Percentiles rank a stretch among this genome's conserved stretches.
Conservation (phyloP, 495 filamentous ascomycete species). For the Annulohypoxylon bovei region DNA sequence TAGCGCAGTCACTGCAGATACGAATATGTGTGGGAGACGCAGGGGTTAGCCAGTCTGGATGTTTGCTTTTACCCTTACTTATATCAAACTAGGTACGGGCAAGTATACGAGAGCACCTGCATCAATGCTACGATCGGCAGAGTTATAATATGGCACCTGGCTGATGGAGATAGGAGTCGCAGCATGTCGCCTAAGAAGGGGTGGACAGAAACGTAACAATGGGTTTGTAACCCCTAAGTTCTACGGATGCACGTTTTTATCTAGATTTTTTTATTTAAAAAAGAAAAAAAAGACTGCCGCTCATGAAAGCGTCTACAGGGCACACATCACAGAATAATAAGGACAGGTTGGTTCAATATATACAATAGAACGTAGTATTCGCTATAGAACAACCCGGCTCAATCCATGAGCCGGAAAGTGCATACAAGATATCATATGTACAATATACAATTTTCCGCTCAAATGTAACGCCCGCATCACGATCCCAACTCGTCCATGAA, state of each 20-base stretch:
- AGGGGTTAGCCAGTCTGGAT: background rate
- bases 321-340: background rate
- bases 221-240: background rate
- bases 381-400: background rate
- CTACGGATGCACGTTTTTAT: background rate
- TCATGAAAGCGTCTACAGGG: too few species aligned
- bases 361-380: conserved; percentile 17
- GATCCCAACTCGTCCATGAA: background rate
- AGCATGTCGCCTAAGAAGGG: background rate
- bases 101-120: background rate
- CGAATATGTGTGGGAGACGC: background rate
- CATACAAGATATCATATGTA: background rate
- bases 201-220: background rate
- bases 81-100: background rate
- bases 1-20: background rate
- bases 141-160: background rate
- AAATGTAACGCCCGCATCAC: conserved; percentile 11
- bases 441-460: background rate
- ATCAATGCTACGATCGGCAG: background rate
- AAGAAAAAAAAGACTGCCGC: too few species aligned
- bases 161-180: background rate
- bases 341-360: background rate
- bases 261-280: too few species aligned
- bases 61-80: background rate
- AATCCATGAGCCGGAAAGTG: background rate